Base-by-base conservation (phyloP, 768 basidiomycete genomes). In the Trametes meyenii region DNA sequence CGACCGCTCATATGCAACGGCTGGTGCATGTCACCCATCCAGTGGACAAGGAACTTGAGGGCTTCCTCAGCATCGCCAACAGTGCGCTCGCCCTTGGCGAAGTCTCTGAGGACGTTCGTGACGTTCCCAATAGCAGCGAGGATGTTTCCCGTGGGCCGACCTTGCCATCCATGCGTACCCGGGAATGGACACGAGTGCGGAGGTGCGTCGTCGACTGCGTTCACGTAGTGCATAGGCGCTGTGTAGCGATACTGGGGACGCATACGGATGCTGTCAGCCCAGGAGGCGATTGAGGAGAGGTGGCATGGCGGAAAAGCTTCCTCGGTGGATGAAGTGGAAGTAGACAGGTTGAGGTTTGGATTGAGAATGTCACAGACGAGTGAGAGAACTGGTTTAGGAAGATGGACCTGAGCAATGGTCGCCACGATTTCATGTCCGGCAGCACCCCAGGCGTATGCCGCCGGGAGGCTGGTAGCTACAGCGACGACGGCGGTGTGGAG, bases 1-100 rank as follows among this genome's bases (percentile, higher is more conserved):
- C 94, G 80, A 2, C 92, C 92, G 0, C 90, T 90, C 39, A 99
- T 81, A 73, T 99, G 96, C 55, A 99, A 77, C 5, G 96, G 96
- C 83, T 90, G 87, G 68, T 97, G 96, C 81, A 96, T 79, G 72
- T 98, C 96, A 0, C 96, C 95, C 12, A 97, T 56, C 67, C 94
- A 98, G 73, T 99, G 97, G 33, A 96, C 83, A 35, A 99, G 78
- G 78, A 97, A 99, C 73, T 92, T 90, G 67, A 98, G 79, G 2
- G 96, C 92, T 67, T 94, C 90, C 69, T 88, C 86, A 2, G 86
- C 86, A 2, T 69, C 72, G n/a, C 55, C 62, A 19, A 49, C 56
- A 42, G 16, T 61, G 39, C 12, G 52, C 66, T 13, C 54, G 29
- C 49, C 69, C 71, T 51, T 72, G 6, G 43, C 57, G 53, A 61